A percentile compares a stretch with the other conserved stretches of the same genome.
Conservation (phyloP, 345 rosid genomes). For the Citrus unshiu region DNA sequence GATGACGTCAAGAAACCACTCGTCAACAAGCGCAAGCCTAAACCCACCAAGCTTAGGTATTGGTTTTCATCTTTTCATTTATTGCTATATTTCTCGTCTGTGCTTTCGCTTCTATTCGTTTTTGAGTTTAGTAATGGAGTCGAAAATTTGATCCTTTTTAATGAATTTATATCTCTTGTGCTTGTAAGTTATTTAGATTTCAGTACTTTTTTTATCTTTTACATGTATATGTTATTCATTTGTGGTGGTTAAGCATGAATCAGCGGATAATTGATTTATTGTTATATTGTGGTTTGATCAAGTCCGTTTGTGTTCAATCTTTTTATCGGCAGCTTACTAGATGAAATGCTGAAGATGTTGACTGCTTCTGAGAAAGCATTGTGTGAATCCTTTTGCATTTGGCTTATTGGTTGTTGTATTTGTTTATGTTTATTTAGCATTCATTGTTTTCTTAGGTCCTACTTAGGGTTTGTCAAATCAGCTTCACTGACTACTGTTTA, state of each 20-base stretch:
- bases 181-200: background rate
- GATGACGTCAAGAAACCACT: constrained; percentile 69
- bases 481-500: background rate
- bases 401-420: background rate
- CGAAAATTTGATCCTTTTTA: background rate
- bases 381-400: too few species aligned
- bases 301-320: background rate
- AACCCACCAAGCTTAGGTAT: constrained; percentile 67
- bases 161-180: background rate
- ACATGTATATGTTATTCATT: background rate
- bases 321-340: background rate
- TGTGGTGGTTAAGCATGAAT: background rate
- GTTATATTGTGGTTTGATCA: background rate
- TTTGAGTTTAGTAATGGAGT: background rate
- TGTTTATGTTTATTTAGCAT: background rate
- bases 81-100: background rate
- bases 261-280: background rate
- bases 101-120: background rate
- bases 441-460: background rate
- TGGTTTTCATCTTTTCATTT: background rate
- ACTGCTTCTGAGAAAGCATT: background rate
- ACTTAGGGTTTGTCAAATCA: background rate
- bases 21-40: constrained; percentile 53
- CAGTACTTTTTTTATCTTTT: background rate
- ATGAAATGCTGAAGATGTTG: too few species aligned